These are phyloP conservation scores for Acacia confusa DNA, from an alignment of 306 rosid species.

Conservation along the genomic window DNA sequence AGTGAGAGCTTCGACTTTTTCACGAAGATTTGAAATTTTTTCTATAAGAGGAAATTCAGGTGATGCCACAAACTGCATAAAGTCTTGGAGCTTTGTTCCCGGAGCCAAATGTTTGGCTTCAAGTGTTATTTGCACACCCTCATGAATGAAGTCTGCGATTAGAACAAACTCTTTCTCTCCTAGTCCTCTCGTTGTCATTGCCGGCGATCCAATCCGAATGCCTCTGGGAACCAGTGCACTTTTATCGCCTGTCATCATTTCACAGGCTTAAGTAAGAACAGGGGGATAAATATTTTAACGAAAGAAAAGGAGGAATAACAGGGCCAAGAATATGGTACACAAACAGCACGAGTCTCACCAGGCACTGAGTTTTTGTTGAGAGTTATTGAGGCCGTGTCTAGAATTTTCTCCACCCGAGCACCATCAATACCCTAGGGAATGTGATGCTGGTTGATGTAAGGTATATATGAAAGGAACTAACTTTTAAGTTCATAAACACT, in stretches of 20 bases:
- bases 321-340: neutral
- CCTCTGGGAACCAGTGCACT: neutral
- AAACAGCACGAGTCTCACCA: neutral
- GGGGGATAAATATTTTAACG: neutral
- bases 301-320: neutral
- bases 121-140: neutral
- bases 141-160: neutral
- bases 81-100: neutral
- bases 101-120: neutral
- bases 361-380: neutral
- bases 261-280: neutral
- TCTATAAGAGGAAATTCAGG: neutral
- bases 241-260: neutral
- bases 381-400: neutral
- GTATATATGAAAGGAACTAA: neutral
- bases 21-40: neutral
- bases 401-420: constrained; percentile 7
- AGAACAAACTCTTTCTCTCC: neutral
- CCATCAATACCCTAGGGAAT: neutral
- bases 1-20: neutral
- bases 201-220: neutral
- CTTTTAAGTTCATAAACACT: neutral
- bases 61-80: neutral
- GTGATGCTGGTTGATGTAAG: neutral
- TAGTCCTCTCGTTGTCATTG: neutral